phyloP scores from a whole-genome alignment of 257 asterid species.

The Ocimum tenuiflorum region DNA sequence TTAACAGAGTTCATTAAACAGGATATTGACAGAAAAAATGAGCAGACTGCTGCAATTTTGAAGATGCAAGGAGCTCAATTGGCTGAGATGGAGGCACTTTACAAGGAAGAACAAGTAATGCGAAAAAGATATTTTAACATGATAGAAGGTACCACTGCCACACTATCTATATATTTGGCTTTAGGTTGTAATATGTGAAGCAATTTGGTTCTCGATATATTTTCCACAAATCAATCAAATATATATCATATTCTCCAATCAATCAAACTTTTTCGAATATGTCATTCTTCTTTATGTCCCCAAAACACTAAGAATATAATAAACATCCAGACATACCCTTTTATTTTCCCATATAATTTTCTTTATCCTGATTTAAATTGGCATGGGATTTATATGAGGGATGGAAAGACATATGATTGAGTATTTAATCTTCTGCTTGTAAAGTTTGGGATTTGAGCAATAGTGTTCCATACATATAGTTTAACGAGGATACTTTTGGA shows the following conservation, averaged over 20 bases:
- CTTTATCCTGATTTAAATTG: neutral
- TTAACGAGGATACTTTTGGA: neutral
- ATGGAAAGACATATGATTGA: neutral
- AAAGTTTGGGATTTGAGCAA: neutral
- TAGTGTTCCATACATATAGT: neutral
- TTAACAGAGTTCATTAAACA: slow-evolving; percentile 23
- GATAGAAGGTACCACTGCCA: slow-evolving; percentile 62
- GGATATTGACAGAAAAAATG: slow-evolving; percentile 95
- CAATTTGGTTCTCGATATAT: neutral
- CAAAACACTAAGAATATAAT: neutral
- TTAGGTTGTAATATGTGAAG: too few species aligned
- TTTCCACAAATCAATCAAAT: neutral
- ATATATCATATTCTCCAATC: neutral
- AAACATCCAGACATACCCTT: neutral
- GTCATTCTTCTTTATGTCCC: neutral
- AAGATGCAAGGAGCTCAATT: slow-evolving; percentile 95
- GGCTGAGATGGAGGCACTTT: slow-evolving; percentile 88
- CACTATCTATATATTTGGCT: neutral
- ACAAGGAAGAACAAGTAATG: slow-evolving; percentile 84
- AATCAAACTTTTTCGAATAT: neutral
- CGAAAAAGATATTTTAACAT: slow-evolving; percentile 86
- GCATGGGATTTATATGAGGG: neutral
- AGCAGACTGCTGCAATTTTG: slow-evolving; percentile 90
- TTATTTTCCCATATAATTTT: neutral
- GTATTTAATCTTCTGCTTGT: neutral